These are phyloP conservation scores for Aspergillus avenaceus DNA, from an alignment of 495 filamentous ascomycete genomes.

Conservation along the genomic window DNA sequence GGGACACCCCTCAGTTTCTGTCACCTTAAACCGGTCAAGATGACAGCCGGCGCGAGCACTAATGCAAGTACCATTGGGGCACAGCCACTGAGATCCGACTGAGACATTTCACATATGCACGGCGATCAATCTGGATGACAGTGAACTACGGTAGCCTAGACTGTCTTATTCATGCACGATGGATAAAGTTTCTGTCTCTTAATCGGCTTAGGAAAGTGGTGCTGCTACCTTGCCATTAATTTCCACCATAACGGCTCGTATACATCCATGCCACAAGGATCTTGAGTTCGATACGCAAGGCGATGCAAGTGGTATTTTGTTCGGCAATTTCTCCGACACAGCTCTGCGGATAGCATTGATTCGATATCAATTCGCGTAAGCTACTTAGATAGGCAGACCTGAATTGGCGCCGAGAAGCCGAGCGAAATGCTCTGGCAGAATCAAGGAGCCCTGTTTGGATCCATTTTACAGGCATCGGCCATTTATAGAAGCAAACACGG, in stretches of 20 bases:
- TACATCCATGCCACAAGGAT: not conserved
- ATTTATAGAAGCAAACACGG: not conserved
- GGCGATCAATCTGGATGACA: conserved; percentile 1
- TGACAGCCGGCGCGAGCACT: not conserved
- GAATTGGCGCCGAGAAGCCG: conserved; percentile 1
- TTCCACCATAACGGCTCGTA: not conserved
- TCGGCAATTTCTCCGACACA: not conserved
- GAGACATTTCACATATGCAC: not conserved
- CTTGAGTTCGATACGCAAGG: not conserved
- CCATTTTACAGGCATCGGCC: not conserved
- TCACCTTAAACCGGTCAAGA: not conserved
- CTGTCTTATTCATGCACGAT: not conserved
- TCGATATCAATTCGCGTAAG: not conserved
- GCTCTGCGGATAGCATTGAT: not conserved
- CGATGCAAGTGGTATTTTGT: conserved; percentile 1
- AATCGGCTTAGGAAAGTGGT: no score
- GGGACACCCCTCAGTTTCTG: conserved; percentile 4
- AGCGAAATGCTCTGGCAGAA: not conserved
- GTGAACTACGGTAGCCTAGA: not conserved
- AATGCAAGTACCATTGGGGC: not conserved
- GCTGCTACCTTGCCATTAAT: not conserved
- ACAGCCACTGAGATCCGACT: not conserved
- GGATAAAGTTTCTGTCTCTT: not conserved
- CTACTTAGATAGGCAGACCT: not conserved
- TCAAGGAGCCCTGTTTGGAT: not conserved